Evolutionary conservation across 805 yeast genomes (phyloP), one percentile per base, ranked within the genome.

Genomic region (Wickerhamiella azyma): DNA sequence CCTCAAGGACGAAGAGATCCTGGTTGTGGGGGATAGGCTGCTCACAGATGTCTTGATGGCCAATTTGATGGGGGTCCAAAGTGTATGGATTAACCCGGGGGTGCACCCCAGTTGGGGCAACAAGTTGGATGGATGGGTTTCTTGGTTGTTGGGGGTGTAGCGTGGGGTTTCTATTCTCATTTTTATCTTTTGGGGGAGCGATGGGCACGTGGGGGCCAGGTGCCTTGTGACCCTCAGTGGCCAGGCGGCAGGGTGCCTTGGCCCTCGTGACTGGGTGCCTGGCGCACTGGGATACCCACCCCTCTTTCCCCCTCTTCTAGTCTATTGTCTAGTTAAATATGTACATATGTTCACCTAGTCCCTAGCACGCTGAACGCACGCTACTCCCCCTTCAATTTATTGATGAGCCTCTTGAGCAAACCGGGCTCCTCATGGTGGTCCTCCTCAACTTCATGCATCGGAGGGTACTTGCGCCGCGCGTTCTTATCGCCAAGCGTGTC

Each of bases 1-100:
- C 39, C 55, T 75, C 51, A 48, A 60, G 50, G 76, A 88, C 0
- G 59, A 69, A 13, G 81, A 86, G 52, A 77, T 92, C 13, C 89
- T 85, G 0, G 79, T 92, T 5, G 75, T 92, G 9, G 98, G 98
- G 0, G 98, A 92, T 55, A 66, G 98, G 33, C 68, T 92, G 21
- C 77, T 86, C 63, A 92, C 98, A 0, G 98, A 92, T 61, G 74
- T 92, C 46, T 64, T 88, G 44, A 83, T 92, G 94, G 96, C 96
- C 16, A 89, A 92, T 56, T 69, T 79, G 69, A 85, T 89, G 94
- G 94, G 94, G 0, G 69, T 92, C 0, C 75, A 76, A 62, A 83
- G 89, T 0, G 70, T 85, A 2, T 92, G 97, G 96, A 58, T 92
- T 1, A 67, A 72, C 43, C 77, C 77, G 19, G 97, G 97, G 3